Base-by-base conservation (phyloP, 306 rosid species). In the Arachis stenosperma region DNA sequence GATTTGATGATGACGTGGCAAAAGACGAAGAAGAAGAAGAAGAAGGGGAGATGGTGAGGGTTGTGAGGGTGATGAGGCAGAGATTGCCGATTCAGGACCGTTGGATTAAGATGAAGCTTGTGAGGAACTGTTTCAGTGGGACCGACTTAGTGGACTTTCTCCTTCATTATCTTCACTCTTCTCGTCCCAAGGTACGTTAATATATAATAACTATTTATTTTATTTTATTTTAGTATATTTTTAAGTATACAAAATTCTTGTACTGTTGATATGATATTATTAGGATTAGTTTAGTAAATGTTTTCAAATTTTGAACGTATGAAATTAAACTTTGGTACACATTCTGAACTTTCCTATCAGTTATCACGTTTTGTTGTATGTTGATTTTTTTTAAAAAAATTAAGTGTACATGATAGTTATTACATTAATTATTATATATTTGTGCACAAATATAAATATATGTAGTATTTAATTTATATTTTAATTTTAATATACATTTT, bases 61-160 rank as follows among this genome's bases (percentile, higher is more conserved):
- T 86, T 46, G 95, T 91, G 44, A 82, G 78, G 71, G 69, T 86
- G 15, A 52, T 94, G 83, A 80, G 97, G 75, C 91, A 86, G 86
- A 84, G 80, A 14, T 64, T 94, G 75, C 97, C 97, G 17, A 94
- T 94, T 79, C 96, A 94, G 87, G 99, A 94, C 79, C 87, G 99
- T 33, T 47, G 86, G 87, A 77, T 89, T 81, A 88, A 87, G 80
- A 83, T 88, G 91, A 94, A 85, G 88, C 83, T 91, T 53, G 84
- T 88, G 3, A 88, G 80, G 69, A 94, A 91, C 37, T 91, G 99
- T 81, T 94, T 91, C 82, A 79, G 86, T 12, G 96, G 86, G 27
- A 51, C 70, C 5, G 89, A 91, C 62, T 72, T 89, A 88, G 91
- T 91, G 53, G 90, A 91, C 65, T 70, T 74, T 66, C 84, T 94